Evolutionary conservation across 1,139 yeast genomes (phyloP).

Genomic region (Magnusiomyces tetraspermus): DNA sequence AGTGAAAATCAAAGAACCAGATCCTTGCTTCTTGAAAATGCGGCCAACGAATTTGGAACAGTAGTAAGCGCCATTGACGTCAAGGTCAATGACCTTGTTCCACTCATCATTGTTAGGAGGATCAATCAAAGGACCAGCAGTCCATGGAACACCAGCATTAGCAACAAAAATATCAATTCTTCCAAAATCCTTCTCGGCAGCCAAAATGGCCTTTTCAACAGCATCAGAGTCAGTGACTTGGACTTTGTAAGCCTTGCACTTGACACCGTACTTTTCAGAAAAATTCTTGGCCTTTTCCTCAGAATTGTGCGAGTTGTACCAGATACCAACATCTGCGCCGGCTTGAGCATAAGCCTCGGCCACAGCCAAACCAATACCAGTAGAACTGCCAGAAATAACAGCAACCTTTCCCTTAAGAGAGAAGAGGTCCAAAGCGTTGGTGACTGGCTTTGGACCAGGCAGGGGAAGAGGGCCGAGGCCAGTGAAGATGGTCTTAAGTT

Average conservation of each 20-base stretch:
- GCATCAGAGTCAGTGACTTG: conserved; percentile 50
- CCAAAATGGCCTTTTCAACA: conserved; percentile 48
- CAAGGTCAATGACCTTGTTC: conserved; percentile 61
- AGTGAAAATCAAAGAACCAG: conserved; percentile 71
- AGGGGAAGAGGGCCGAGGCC: conserved; percentile 32
- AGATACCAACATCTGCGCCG: conserved; percentile 81
- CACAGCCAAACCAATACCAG: conserved; percentile 77
- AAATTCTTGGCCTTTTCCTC: conserved; percentile 51
- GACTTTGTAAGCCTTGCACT: conserved; percentile 62
- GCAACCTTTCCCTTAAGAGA: conserved; percentile 73
- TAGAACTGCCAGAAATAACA: conserved; percentile 78
- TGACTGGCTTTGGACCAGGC: conserved; percentile 27
- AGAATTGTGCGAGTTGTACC: conserved; percentile 64
- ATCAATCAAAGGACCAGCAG: conserved; percentile 59
- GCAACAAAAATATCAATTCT: conserved; percentile 79
- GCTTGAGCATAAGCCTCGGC: conserved; percentile 86
- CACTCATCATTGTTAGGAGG: conserved; percentile 49
- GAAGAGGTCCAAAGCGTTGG: conserved; percentile 30
- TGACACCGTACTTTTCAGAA: conserved; percentile 54
- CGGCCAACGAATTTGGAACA: conserved; percentile 64
- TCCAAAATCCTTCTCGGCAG: conserved; percentile 61
- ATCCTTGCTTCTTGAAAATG: conserved; percentile 58
- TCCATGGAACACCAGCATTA: conserved; percentile 89
- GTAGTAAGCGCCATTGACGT: conserved; percentile 68
- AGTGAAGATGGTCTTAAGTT: conserved; percentile 25